These are phyloP conservation scores for Saccharata proteae DNA, from an alignment of 2,329 filamentous ascomycete genomes.

Conservation along the genomic window DNA sequence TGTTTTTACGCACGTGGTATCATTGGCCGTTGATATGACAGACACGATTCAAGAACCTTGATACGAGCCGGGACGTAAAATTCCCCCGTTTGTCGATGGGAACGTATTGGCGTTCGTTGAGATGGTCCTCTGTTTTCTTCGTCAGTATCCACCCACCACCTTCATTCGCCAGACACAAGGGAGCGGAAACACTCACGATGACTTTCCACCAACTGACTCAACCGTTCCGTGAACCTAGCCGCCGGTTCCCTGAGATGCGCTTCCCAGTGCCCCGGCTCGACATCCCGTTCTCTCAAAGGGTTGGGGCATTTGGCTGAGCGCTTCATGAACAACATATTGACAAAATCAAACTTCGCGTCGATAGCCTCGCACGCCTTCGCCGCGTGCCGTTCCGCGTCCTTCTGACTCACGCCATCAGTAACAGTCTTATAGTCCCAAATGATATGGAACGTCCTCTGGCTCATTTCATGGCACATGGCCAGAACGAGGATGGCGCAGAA, in stretches of 20 bases:
- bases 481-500: conserved; percentile 36
- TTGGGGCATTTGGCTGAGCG: conserved; percentile 7
- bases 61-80: conserved; percentile 7
- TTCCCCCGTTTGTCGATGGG: conserved; percentile 6
- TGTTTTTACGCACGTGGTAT: no score
- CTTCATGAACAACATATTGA: conserved; percentile 30
- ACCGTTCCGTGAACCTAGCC: conserved; percentile 3
- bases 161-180: background rate
- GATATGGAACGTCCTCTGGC: conserved; percentile 34
- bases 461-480: conserved; percentile 36
- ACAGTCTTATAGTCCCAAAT: conserved; percentile 27
- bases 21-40: no score
- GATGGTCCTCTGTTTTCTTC: conserved; percentile 3
- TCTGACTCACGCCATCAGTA: conserved; percentile 15
- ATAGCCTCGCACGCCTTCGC: conserved; percentile 31
- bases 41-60: conserved; percentile 7
- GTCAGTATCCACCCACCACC: conserved; percentile 1
- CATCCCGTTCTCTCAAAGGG: conserved; percentile 6
- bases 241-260: conserved; percentile 4
- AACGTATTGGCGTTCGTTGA: conserved; percentile 7
- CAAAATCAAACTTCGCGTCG: conserved; percentile 31
- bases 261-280: conserved; percentile 4
- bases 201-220: background rate
- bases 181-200: background rate
- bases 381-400: conserved; percentile 22